Conservation (phyloP, 495 filamentous ascomycete genomes). For the Daldinia caldariorum region DNA sequence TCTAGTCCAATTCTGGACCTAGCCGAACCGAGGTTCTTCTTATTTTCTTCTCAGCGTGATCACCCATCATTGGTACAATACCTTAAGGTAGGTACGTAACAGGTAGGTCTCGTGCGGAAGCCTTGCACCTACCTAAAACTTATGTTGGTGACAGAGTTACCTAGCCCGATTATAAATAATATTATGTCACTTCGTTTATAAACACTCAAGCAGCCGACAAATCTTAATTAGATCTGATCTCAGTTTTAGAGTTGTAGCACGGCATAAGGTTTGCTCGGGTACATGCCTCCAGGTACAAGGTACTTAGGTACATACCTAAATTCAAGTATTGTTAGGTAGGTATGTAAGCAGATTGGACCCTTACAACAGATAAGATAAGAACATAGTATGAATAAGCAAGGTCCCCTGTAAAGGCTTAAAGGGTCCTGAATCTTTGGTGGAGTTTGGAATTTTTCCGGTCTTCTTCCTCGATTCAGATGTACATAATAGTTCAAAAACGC, state of each 20-base stretch:
- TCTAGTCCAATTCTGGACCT: conserved; percentile 10
- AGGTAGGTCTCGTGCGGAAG: too few relatives aligned
- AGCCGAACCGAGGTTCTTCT: conserved; percentile 24
- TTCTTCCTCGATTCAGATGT: conserved; percentile 23
- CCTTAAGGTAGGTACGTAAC: too few relatives aligned
- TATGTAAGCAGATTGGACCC: background rate
- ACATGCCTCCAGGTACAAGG: background rate
- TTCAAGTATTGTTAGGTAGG: too few relatives aligned
- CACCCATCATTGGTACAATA: background rate
- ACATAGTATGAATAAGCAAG: background rate
- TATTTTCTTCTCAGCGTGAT: background rate
- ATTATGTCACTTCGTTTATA: too few relatives aligned
- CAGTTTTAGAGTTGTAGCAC: background rate
- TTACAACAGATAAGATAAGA: background rate
- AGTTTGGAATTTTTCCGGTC: conserved; percentile 7
- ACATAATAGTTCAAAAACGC: conserved; percentile 11
- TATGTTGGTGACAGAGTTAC: too few relatives aligned
- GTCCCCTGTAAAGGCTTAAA: background rate
- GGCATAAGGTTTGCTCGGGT: background rate
- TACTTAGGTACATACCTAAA: too few relatives aligned
- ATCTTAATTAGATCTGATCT: too few relatives aligned
- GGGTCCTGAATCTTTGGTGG: background rate
- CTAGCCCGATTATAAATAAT: too few relatives aligned
- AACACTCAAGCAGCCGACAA: too few relatives aligned
- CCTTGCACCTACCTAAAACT: too few relatives aligned